Conservation (phyloP, 2,329 filamentous ascomycete genomes). For the Cyphellophora europaea region DNA sequence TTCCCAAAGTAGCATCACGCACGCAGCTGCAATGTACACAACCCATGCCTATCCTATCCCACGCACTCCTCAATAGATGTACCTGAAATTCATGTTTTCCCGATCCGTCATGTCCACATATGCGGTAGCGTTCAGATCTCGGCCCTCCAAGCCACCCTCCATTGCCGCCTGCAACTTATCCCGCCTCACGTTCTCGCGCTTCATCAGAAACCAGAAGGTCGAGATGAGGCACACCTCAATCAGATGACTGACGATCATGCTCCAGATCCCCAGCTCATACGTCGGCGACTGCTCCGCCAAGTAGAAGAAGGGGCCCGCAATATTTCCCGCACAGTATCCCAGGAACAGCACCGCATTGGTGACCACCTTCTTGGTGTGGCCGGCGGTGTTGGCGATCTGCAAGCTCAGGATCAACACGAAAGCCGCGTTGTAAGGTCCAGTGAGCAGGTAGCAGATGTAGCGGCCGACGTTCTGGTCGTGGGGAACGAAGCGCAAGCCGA, state of each 20-base stretch:
- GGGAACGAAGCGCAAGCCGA: conserved; percentile 48
- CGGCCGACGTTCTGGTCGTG: conserved; percentile 41
- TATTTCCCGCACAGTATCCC: conserved; percentile 52
- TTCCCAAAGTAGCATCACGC: too few relatives aligned
- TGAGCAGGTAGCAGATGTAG: conserved; percentile 50
- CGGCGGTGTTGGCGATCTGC: conserved; percentile 38
- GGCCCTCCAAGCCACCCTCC: conserved; percentile 9
- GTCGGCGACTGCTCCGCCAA: conserved; percentile 42
- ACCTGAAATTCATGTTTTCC: conserved; percentile 37
- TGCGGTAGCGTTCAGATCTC: conserved; percentile 32
- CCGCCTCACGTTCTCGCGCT: conserved; percentile 40
- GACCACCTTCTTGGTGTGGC: conserved; percentile 55
- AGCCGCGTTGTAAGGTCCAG: conserved; percentile 45
- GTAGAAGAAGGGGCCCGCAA: conserved; percentile 50
- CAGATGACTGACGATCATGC: conserved; percentile 46
- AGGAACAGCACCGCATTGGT: conserved; percentile 54
- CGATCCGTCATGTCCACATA: conserved; percentile 46
- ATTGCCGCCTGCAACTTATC: conserved; percentile 38
- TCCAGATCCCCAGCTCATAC: conserved; percentile 46
- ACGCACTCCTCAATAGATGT: too few relatives aligned
- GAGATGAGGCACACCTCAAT: conserved; percentile 40
- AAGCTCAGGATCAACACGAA: conserved; percentile 42
- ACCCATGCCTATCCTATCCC: too few relatives aligned
- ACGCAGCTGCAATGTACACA: too few relatives aligned
- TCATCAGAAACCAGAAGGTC: conserved; percentile 37